Evolutionary conservation across 2,329 filamentous ascomycete genomes (phyloP).

Genomic region (Penicillium olsonii): DNA sequence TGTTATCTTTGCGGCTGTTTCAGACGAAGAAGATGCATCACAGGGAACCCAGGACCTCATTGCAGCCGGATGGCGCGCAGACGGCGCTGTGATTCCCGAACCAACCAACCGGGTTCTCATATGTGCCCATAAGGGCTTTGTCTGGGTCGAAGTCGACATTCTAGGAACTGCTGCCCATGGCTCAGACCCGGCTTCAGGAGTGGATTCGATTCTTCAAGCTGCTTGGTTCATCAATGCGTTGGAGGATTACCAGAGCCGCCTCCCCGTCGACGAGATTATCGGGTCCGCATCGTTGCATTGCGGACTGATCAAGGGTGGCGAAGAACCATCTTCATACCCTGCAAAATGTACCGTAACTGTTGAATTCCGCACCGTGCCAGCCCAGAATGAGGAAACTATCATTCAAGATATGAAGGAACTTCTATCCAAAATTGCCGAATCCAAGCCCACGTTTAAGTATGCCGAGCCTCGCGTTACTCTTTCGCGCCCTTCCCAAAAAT

Average conservation of each 20-base stretch:
- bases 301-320: constrained; percentile 51
- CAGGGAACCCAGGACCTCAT: constrained; percentile 55
- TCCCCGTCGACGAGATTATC: constrained; percentile 38
- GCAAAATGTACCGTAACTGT: constrained; percentile 50
- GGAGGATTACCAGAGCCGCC: constrained; percentile 41
- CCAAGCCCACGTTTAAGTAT: neutral
- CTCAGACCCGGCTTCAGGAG: constrained; percentile 42
- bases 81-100: constrained; percentile 54
- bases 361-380: neutral
- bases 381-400: neutral
- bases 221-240: constrained; percentile 51
- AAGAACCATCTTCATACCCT: constrained; percentile 56
- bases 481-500: constrained; percentile 39
- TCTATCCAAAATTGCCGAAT: neutral
- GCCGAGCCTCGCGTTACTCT: constrained; percentile 39
- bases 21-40: constrained; percentile 55
- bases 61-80: constrained; percentile 54
- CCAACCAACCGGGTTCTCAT: constrained; percentile 48
- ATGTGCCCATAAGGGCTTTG: constrained; percentile 54
- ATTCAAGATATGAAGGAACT: neutral
- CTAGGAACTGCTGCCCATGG: constrained; percentile 37
- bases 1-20: constrained; percentile 55
- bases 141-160: constrained; percentile 36
- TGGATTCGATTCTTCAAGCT: constrained; percentile 53
- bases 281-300: constrained; percentile 50